Percentiles rank a stretch among this genome's conserved stretches.
phyloP scores from a whole-genome alignment of 106 monocot genomes.

The Gastrodia elata region DNA sequence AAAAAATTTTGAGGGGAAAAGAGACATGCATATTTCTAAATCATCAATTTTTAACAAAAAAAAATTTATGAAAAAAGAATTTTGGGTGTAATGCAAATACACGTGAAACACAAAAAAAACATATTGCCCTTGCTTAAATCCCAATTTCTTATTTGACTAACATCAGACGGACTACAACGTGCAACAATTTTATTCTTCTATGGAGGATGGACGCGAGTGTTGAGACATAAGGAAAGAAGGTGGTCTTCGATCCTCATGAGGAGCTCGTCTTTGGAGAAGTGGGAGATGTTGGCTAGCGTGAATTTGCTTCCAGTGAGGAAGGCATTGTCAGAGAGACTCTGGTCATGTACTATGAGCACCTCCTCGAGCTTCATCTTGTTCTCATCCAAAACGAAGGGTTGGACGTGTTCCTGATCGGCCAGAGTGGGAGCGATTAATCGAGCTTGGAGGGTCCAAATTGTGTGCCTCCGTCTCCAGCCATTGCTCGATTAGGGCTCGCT shows the following conservation, averaged over 20 bases:
- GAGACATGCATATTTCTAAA: too few species aligned
- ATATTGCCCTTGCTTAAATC: too few species aligned
- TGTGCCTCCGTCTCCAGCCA: constrained; percentile 44
- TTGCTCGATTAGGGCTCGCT: constrained; percentile 35
- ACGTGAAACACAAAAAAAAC: too few species aligned
- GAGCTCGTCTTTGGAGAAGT: constrained; percentile 44
- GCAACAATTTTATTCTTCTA: too few species aligned
- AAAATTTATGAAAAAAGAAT: too few species aligned
- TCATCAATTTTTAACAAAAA: too few species aligned
- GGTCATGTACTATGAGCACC: constrained; percentile 39
- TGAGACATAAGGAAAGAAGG: too few species aligned
- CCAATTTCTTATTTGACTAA: too few species aligned
- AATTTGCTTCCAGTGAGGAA: constrained; percentile 48
- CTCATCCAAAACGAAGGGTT: neutral
- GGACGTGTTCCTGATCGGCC: neutral
- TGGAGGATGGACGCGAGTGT: too few species aligned
- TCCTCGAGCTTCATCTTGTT: constrained; percentile 21
- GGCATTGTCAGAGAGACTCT: constrained; percentile 22
- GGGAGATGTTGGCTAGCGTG: constrained; percentile 52
- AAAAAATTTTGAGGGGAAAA: too few species aligned
- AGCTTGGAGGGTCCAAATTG: constrained; percentile 35
- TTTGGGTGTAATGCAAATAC: too few species aligned
- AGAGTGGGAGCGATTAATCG: constrained; percentile 19
- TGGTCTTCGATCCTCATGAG: constrained; percentile 20
- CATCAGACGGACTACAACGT: too few species aligned